Evolutionary conservation across 305 asterid species (phyloP).

Genomic region (Stenogyne calaminthoides): DNA sequence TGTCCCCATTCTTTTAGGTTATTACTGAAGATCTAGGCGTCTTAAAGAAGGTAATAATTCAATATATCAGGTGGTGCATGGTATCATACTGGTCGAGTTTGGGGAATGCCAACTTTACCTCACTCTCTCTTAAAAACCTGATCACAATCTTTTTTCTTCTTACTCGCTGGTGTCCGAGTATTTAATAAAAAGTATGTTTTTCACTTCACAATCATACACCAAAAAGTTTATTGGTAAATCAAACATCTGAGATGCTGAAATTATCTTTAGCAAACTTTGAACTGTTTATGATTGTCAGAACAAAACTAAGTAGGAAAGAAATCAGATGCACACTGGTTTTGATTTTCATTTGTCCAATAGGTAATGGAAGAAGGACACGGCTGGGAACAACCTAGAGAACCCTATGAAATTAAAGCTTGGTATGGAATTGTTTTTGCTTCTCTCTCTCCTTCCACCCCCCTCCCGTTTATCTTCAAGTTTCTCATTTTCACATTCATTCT

Average conservation of each 20-base stretch:
- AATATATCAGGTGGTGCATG: slow-evolving; percentile 21
- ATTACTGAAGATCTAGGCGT: slow-evolving; percentile 85
- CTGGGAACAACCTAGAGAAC: slow-evolving; percentile 98
- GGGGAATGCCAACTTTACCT: slow-evolving; percentile 9
- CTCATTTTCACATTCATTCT: background rate
- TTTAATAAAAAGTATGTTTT: background rate
- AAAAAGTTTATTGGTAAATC: background rate
- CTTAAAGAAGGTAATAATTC: slow-evolving; percentile 74
- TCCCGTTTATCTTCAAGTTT: too few species aligned
- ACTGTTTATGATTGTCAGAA: background rate
- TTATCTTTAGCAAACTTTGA: background rate
- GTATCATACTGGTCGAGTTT: slow-evolving; percentile 2
- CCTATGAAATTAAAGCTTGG: slow-evolving; percentile 91
- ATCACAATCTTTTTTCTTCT: background rate
- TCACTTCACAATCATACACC: background rate
- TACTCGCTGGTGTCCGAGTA: background rate
- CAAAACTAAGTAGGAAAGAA: background rate
- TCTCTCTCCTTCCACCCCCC: background rate
- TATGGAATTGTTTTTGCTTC: slow-evolving; percentile 35
- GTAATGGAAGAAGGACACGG: slow-evolving; percentile 84
- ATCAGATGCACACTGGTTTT: slow-evolving; percentile 17
- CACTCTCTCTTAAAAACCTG: background rate
- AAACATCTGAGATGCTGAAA: background rate
- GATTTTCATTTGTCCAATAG: slow-evolving; percentile 48
- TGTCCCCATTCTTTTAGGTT: slow-evolving; percentile 55